Evolutionary conservation across 371 early-diverging fungal genomes (phyloP), one percentile per base, ranked within the genome.

Genomic region (Rhizomucor miehei): DNA sequence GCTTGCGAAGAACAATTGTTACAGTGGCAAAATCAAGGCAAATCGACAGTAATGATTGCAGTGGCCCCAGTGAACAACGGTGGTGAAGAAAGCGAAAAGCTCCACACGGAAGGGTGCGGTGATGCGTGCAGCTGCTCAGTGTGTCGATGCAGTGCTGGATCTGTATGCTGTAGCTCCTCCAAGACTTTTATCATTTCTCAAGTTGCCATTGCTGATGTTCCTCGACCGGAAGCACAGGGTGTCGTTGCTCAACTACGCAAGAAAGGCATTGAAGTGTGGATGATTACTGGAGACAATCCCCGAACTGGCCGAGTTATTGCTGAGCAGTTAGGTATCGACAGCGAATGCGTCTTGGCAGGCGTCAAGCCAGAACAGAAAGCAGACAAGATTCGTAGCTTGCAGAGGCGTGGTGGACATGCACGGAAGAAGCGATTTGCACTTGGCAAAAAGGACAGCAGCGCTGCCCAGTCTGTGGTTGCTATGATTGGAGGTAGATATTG

Each of bases 221-320:
- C 81, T 24, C 67, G 84, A 25, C 75, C 85, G 12, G 81, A 87
- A 50, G 70, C 83, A 9, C 56, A 59, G 4, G 52, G 65, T 19
- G 71, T 83, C 0, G 65, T 86, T 49, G 55, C 60, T 0, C 67
- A 68, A 37, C 56, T 83, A 10, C 68, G 66, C 24, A 62, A 71
- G 8, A 66, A 66, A 23, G 78, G 79, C 2, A 69, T 89, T 49
- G 80, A 82, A 56, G 81, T 87, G 0, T 84, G 84, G 83, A 87
- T 89, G 87, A 67, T 86, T 44, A 87, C 89, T 0, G 90, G 88
- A 16, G 89, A 89, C 51, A 79, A 82, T 56, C 75, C 69, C 3
- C 65, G 70, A 3, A 84, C 87, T 0, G 88, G 83, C 0, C 56
- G 71, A 20, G 80, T 79, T 0, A 75, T 88, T 52, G 89, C 85